Conservation (phyloP, 2,329 filamentous ascomycete genomes). For the Immersiporthe knoxdaviesiana region DNA sequence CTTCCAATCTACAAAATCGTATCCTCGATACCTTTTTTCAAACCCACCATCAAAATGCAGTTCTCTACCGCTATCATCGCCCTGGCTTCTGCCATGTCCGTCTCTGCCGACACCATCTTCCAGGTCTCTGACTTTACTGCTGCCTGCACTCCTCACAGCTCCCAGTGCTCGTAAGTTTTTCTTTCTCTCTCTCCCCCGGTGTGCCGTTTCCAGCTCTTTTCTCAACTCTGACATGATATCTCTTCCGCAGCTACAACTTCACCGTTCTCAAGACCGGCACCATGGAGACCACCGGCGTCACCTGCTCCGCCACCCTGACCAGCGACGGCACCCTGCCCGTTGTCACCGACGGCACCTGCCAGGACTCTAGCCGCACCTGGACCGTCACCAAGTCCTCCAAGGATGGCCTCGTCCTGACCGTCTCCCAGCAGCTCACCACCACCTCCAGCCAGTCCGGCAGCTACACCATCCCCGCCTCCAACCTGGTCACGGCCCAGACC, state of each 20-base stretch:
- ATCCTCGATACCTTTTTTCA: background rate
- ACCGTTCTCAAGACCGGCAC: slow-evolving; percentile 3
- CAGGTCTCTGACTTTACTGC: slow-evolving; percentile 19
- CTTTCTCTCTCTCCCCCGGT: background rate
- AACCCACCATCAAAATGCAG: slow-evolving; percentile 29
- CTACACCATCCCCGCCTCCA: slow-evolving; percentile 36
- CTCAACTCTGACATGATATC: background rate
- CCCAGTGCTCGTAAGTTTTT: slow-evolving; percentile 23
- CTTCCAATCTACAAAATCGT: slow-evolving; percentile 8
- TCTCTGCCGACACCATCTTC: slow-evolving; percentile 21
- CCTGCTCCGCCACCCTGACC: slow-evolving; percentile 6
- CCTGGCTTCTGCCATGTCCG: slow-evolving; percentile 24
- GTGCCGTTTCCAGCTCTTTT: background rate
- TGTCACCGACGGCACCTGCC: slow-evolving; percentile 37
- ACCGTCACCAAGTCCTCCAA: slow-evolving; percentile 31
- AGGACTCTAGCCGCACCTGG: slow-evolving; percentile 38
- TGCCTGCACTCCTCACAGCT: slow-evolving; percentile 23
- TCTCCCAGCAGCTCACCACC: slow-evolving; percentile 37
- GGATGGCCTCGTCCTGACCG: slow-evolving; percentile 33
- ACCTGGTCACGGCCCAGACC: slow-evolving; percentile 30
- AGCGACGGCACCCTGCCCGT: slow-evolving; percentile 36
- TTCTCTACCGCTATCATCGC: slow-evolving; percentile 25
- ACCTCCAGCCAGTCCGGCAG: slow-evolving; percentile 33
- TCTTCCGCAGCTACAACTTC: slow-evolving; percentile 21
- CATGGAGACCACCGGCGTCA: slow-evolving; percentile 18